Conservation (phyloP, 2,329 filamentous ascomycete species). For the Penicillium sp. region DNA sequence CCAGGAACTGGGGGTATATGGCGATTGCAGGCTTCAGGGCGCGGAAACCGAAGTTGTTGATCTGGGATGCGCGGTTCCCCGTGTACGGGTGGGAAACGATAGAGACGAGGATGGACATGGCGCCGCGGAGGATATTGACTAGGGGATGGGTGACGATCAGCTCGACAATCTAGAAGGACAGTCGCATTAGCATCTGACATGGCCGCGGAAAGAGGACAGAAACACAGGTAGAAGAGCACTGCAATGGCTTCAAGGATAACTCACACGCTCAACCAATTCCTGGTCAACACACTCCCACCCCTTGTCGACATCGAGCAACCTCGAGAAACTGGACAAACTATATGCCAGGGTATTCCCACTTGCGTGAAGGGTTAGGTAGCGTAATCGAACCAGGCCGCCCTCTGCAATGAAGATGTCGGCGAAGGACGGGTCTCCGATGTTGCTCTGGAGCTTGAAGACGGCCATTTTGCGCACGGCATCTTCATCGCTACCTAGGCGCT, state of each 20-base stretch:
- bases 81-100: constrained; percentile 81
- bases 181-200: constrained; percentile 5
- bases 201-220: background rate
- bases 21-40: constrained; percentile 90
- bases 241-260: constrained; percentile 19
- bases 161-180: constrained; percentile 66
- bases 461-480: constrained; percentile 98
- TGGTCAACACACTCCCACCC: constrained; percentile 74
- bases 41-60: constrained; percentile 78
- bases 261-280: constrained; percentile 59
- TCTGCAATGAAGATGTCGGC: constrained; percentile 94
- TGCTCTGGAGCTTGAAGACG: constrained; percentile 94
- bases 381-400: constrained; percentile 77
- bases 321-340: constrained; percentile 81
- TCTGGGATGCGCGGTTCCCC: constrained; percentile 51
- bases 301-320: constrained; percentile 92
- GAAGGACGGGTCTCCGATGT: constrained; percentile 93
- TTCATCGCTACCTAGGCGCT: constrained; percentile 62
- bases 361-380: constrained; percentile 78
- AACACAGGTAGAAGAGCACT: background rate
- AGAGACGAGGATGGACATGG: constrained; percentile 93
- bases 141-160: constrained; percentile 92
- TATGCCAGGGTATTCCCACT: constrained; percentile 95
- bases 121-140: constrained; percentile 94
- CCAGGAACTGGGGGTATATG: constrained; percentile 88